Percentiles rank a stretch among this genome's conserved stretches.
These are phyloP conservation scores for Heterobasidion irregulare DNA, from an alignment of 1,284 basidiomycete species.

Conservation along the genomic window DNA sequence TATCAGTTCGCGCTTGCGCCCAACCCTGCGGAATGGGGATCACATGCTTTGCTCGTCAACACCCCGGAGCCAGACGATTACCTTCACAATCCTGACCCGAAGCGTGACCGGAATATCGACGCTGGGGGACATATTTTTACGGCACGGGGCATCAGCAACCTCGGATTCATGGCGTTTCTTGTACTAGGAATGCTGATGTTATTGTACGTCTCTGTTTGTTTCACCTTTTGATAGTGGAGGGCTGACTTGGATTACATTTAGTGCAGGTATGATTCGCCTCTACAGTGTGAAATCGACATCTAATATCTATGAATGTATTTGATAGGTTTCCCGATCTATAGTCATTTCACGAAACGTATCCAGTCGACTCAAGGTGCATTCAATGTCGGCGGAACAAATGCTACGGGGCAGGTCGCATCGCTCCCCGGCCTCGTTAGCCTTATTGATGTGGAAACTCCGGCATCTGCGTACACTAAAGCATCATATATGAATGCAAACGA, in stretches of 20 bases:
- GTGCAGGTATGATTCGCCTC: neutral
- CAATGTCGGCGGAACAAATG: conserved; percentile 47
- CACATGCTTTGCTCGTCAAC: conserved; percentile 16
- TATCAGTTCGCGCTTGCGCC: conserved; percentile 9
- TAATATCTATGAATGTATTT: conserved; percentile 6
- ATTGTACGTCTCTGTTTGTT: conserved; percentile 20
- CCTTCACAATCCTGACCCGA: conserved; percentile 23
- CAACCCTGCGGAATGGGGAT: conserved; percentile 10
- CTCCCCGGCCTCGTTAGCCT: conserved; percentile 30
- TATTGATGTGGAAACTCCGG: conserved; percentile 46
- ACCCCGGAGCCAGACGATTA: conserved; percentile 25
- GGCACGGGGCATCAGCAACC: conserved; percentile 22
- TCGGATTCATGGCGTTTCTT: conserved; percentile 23
- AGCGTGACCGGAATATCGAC: conserved; percentile 13
- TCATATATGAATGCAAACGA: conserved; percentile 29
- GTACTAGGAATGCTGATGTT: conserved; percentile 25
- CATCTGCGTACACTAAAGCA: conserved; percentile 28
- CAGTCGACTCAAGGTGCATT: conserved; percentile 27
- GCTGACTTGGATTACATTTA: neutral
- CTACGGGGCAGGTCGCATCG: conserved; percentile 35
- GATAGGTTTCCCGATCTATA: conserved; percentile 47
- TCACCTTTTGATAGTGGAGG: neutral
- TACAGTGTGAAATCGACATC: neutral
- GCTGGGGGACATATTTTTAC: conserved; percentile 19
- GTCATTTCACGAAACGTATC: conserved; percentile 24